These are phyloP conservation scores for Helotiales sp. DNA, from an alignment of 2,329 filamentous ascomycete species.

Conservation along the genomic window DNA sequence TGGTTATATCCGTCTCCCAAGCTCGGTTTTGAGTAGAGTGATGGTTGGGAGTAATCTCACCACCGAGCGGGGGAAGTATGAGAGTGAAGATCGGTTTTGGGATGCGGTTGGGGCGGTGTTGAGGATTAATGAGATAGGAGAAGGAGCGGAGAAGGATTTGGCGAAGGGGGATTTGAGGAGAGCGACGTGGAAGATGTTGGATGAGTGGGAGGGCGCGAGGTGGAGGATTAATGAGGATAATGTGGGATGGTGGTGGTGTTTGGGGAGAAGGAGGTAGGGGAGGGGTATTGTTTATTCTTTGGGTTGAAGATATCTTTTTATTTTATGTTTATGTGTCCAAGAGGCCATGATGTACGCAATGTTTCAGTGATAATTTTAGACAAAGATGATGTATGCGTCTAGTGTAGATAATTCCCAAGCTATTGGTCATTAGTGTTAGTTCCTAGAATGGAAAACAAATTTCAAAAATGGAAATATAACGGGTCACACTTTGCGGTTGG, in stretches of 20 bases:
- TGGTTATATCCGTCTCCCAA: neutral
- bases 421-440: too few relatives aligned
- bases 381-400: too few relatives aligned
- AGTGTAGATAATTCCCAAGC: too few relatives aligned
- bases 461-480: too few relatives aligned
- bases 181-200: neutral
- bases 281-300: too few relatives aligned
- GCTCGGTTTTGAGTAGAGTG: neutral
- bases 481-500: too few relatives aligned
- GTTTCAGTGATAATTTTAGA: too few relatives aligned
- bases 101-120: neutral
- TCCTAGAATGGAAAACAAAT: too few relatives aligned
- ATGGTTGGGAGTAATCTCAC: neutral
- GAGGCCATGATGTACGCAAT: too few relatives aligned
- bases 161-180: neutral
- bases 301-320: too few relatives aligned
- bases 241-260: neutral
- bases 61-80: neutral
- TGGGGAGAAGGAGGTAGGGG: neutral
- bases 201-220: neutral
- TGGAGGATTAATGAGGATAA: neutral
- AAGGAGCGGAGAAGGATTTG: neutral
- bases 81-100: neutral
- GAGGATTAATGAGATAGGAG: neutral
- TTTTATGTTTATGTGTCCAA: too few relatives aligned